phyloP scores from a whole-genome alignment of 2,329 filamentous ascomycete species.

The Ceratocystis colombiana region DNA sequence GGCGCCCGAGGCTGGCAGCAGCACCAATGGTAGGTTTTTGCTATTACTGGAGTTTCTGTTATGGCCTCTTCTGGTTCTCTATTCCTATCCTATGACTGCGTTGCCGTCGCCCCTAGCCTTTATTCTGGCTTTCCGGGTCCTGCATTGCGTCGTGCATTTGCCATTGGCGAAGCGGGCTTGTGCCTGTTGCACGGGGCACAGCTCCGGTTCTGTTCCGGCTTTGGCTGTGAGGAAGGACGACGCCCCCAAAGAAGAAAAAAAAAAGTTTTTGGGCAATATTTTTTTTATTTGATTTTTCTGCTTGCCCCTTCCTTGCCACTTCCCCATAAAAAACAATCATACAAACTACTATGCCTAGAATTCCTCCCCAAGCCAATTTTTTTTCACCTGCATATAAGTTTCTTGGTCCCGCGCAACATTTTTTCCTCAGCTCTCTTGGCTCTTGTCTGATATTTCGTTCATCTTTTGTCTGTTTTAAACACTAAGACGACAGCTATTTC shows the following conservation, averaged over 20 bases:
- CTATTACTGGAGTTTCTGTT: neutral
- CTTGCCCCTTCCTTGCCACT: conserved; percentile 22
- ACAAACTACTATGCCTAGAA: neutral
- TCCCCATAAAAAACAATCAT: conserved; percentile 19
- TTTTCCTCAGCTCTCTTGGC: conserved; percentile 18
- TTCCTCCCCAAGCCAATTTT: conserved; percentile 6
- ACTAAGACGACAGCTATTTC: neutral
- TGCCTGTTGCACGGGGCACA: conserved; percentile 3
- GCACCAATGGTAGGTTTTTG: conserved; percentile 19
- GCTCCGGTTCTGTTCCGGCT: conserved; percentile 25
- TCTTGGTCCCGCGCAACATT: conserved; percentile 18
- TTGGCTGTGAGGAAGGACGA: conserved; percentile 9
- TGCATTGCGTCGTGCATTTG: neutral
- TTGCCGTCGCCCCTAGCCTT: conserved; percentile 2
- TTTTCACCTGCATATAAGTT: conserved; percentile 22
- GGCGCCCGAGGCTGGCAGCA: conserved; percentile 13
- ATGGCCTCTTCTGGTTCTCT: neutral
- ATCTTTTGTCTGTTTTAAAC: neutral
- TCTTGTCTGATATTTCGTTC: conserved; percentile 19
- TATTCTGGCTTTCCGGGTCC: conserved; percentile 7
- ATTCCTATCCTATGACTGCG: neutral
- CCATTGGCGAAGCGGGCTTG: conserved; percentile 6
- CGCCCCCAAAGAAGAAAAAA: conserved; percentile 18
- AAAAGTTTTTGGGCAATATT: conserved; percentile 13
- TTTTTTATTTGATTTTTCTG: conserved; percentile 9